Evolutionary conservation across 805 yeast genomes (phyloP).

Genomic region (Cyberlindnera mississippiensis): DNA sequence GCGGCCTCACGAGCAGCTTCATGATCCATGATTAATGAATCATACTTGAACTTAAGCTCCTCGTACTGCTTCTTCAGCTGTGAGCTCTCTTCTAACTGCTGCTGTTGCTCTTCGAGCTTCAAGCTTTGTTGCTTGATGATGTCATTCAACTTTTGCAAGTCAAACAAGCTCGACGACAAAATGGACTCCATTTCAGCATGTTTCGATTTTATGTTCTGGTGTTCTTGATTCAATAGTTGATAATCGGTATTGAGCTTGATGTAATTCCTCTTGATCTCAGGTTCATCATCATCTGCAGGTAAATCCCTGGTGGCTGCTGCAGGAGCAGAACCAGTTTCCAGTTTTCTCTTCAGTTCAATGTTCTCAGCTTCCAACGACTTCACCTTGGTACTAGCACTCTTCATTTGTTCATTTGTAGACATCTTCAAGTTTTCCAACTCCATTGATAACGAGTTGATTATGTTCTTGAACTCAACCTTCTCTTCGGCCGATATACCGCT

Average conservation of each 20-base stretch:
- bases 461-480: conserved; percentile 25
- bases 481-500: conserved; percentile 12
- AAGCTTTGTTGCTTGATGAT: conserved; percentile 51
- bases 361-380: conserved; percentile 41
- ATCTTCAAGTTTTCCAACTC: conserved; percentile 36
- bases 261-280: conserved; percentile 38
- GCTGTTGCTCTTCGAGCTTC: conserved; percentile 38
- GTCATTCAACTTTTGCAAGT: conserved; percentile 48
- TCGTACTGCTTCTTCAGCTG: conserved; percentile 41
- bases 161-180: conserved; percentile 48
- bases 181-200: conserved; percentile 46
- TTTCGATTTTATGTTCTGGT: conserved; percentile 37
- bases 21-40: conserved; percentile 41
- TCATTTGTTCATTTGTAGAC: conserved; percentile 49
- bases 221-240: conserved; percentile 44
- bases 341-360: conserved; percentile 20
- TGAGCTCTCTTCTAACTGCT: conserved; percentile 41
- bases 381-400: conserved; percentile 53
- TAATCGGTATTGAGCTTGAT: conserved; percentile 42
- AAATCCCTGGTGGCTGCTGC: conserved; percentile 1
- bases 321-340: background rate
- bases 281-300: conserved; percentile 20
- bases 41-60: conserved; percentile 45
- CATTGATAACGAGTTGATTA: conserved; percentile 30
- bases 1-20: conserved; percentile 37